phyloP scores from a whole-genome alignment of 148 eudicot species.

The Chenopodium quinoa region DNA sequence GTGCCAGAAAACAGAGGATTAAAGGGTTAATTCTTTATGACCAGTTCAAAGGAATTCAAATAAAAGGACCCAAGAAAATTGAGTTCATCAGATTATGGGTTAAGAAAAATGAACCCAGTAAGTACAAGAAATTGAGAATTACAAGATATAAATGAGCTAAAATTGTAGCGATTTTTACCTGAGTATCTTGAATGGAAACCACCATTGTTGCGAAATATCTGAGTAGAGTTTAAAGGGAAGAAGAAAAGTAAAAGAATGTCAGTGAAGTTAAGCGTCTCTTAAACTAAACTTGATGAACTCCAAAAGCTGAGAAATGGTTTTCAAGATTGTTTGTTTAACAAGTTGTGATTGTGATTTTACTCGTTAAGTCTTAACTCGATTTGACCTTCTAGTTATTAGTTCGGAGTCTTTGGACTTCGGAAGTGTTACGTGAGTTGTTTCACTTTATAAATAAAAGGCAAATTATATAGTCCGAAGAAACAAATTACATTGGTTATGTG shows the following conservation, averaged over 20 bases:
- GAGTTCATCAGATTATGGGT: not conserved
- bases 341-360: too few relatives aligned
- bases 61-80: not conserved
- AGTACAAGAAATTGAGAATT: not conserved
- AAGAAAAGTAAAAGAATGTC: not conserved
- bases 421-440: too few relatives aligned
- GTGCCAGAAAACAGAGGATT: not conserved
- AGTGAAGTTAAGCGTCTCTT: too few relatives aligned
- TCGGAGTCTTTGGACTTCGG: too few relatives aligned
- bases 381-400: too few relatives aligned
- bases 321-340: too few relatives aligned
- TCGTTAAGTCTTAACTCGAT: too few relatives aligned
- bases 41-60: not conserved
- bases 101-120: not conserved
- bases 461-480: too few relatives aligned
- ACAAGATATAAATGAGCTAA: not conserved
- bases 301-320: too few relatives aligned
- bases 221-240: not conserved
- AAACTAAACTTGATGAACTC: too few relatives aligned
- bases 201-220: constrained; percentile 12
- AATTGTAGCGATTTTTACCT: not conserved
- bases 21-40: not conserved
- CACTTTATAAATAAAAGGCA: too few relatives aligned
- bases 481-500: too few relatives aligned
- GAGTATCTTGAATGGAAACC: not conserved